Conservation (phyloP, 2,329 filamentous ascomycete genomes). For the Sclerotinia spermophila region DNA sequence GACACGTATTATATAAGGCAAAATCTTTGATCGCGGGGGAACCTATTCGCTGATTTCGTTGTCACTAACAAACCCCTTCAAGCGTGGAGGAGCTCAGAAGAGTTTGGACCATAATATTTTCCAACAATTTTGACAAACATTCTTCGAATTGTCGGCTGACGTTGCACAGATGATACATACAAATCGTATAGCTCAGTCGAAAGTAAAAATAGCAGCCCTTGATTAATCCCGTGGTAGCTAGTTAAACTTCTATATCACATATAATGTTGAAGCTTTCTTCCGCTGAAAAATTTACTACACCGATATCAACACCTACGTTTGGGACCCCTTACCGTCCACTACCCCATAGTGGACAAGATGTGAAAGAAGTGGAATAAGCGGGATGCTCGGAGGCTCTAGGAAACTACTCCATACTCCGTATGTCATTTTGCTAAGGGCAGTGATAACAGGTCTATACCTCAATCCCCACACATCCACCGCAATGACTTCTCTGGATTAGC, state of each 20-base stretch:
- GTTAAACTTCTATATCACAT: not conserved
- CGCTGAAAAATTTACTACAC: not conserved
- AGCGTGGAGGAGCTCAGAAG: not conserved
- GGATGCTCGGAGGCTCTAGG: not conserved
- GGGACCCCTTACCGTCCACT: not conserved
- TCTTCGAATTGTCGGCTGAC: not conserved
- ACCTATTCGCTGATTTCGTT: not conserved
- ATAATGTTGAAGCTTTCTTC: not conserved
- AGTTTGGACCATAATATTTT: not conserved
- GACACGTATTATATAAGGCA: no score
- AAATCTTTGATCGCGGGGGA: no score
- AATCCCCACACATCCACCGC: not conserved
- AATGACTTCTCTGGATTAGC: not conserved
- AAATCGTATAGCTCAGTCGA: not conserved
- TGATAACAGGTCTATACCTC: not conserved
- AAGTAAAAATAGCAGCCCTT: not conserved
- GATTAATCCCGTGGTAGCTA: no score
- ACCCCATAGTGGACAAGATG: not conserved
- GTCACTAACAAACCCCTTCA: not conserved
- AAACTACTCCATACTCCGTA: no score
- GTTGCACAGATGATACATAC: not conserved
- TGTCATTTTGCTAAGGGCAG: not conserved
- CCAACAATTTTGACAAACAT: not conserved
- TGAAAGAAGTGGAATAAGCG: not conserved
- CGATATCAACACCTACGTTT: no score